A percentile compares a stretch with the other conserved stretches of the same genome.
Evolutionary conservation across 2,329 filamentous ascomycete genomes (phyloP).

Genomic region (Sodiomyces alkalinus): DNA sequence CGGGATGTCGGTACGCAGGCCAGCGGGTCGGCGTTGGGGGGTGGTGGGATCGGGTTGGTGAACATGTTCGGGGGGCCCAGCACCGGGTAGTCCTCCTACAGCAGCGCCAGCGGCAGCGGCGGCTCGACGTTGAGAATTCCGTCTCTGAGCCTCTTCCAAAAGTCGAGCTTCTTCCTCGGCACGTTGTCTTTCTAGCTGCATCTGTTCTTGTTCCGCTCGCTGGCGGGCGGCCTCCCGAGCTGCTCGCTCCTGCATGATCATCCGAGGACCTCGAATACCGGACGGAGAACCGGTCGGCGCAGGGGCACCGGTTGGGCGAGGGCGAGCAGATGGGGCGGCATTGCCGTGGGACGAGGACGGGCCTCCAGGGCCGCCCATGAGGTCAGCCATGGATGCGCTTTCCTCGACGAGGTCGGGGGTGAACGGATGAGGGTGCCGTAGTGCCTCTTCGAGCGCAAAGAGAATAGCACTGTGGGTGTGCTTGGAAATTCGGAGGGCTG

Average conservation of each 20-base stretch:
- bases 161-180: constrained; percentile 40
- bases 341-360: constrained; percentile 41
- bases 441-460: constrained; percentile 79
- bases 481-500: constrained; percentile 54
- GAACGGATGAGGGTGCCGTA: constrained; percentile 69
- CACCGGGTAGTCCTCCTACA: constrained; percentile 10
- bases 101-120: constrained; percentile 35
- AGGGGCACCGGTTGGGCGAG: constrained; percentile 32
- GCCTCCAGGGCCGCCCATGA: constrained; percentile 38
- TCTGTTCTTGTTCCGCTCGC: constrained; percentile 50
- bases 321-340: constrained; percentile 20
- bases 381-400: constrained; percentile 82
- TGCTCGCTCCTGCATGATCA: constrained; percentile 79
- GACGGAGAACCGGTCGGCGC: constrained; percentile 39
- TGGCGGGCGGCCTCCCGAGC: constrained; percentile 60
- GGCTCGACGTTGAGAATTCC: constrained; percentile 46
- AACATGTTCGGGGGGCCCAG: constrained; percentile 4
- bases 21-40: constrained; percentile 7
- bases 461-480: constrained; percentile 82
- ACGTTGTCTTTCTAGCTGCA: constrained; percentile 38
- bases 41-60: constrained; percentile 6
- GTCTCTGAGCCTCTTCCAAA: constrained; percentile 38
- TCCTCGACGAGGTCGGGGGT: constrained; percentile 76
- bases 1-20: too few relatives aligned
- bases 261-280: constrained; percentile 68